These are phyloP conservation scores for Ensete glaucum DNA, from an alignment of 176 grass and related monocot genomes.

Conservation along the genomic window DNA sequence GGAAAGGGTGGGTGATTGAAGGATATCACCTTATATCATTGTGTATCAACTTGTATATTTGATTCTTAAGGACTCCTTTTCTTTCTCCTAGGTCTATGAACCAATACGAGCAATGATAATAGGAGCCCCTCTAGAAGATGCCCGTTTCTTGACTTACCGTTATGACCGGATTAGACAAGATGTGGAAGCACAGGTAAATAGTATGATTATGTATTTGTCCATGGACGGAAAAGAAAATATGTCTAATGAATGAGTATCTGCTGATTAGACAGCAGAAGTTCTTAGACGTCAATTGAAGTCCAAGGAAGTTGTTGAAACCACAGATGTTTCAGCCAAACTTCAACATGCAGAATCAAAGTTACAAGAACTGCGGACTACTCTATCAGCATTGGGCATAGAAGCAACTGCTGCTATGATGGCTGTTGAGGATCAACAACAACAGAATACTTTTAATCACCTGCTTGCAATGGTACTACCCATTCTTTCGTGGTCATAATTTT, in stretches of 20 bases:
- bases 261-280: constrained; percentile 92
- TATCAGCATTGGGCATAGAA: constrained; percentile 81
- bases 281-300: constrained; percentile 90
- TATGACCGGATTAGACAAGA: constrained; percentile 97
- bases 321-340: constrained; percentile 63
- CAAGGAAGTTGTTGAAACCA: constrained; percentile 55
- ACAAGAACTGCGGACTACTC: constrained; percentile 59
- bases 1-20: too few species aligned
- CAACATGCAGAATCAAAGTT: constrained; percentile 98
- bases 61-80: constrained; percentile 5
- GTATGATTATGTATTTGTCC: neutral
- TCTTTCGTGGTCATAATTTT: neutral
- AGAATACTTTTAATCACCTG: constrained; percentile 65
- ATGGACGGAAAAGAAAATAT: neutral
- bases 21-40: neutral
- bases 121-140: constrained; percentile 95
- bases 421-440: constrained; percentile 83
- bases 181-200: constrained; percentile 85
- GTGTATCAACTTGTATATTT: neutral
- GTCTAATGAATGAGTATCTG: constrained; percentile 21
- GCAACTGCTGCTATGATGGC: constrained; percentile 91
- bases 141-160: constrained; percentile 76
- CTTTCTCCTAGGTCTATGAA: constrained; percentile 53
- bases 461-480: constrained; percentile 58
- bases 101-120: constrained; percentile 91